A percentile compares a stretch with the other conserved stretches of the same genome.
Conservation (phyloP, 2,329 filamentous ascomycete genomes). For the Penicillium psychrosexuale region DNA sequence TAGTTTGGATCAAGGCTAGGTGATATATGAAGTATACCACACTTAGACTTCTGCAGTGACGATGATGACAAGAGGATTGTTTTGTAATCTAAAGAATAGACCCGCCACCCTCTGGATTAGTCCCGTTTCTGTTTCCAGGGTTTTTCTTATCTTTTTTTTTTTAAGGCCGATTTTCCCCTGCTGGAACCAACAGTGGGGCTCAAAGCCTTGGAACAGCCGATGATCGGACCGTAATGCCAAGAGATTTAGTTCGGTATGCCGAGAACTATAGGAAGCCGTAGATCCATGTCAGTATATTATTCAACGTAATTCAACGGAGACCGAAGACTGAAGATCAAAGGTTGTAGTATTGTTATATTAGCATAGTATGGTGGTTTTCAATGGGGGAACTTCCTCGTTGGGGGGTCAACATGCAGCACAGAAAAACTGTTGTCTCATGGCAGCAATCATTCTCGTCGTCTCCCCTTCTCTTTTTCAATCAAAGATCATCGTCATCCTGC, state of each 20-base stretch:
- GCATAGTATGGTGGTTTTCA: too few species aligned
- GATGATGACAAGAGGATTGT: background rate
- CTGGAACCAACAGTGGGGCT: constrained; percentile 18
- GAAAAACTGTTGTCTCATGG: background rate
- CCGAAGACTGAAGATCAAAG: too few species aligned
- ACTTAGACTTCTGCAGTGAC: background rate
- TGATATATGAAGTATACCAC: background rate
- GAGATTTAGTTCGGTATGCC: constrained; percentile 5
- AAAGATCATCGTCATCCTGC: too few species aligned
- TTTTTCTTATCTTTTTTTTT: background rate
- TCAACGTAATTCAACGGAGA: background rate
- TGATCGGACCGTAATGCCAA: constrained; percentile 23
- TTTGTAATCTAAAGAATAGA: background rate
- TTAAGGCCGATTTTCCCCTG: constrained; percentile 13
- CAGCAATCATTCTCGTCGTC: background rate
- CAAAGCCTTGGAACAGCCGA: constrained; percentile 14
- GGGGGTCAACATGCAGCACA: background rate
- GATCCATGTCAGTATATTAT: background rate
- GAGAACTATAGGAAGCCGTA: background rate
- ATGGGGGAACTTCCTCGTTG: background rate
- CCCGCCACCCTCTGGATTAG: background rate
- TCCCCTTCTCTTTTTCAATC: background rate
- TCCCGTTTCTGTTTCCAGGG: background rate
- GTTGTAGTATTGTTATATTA: background rate
- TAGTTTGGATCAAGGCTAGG: background rate